Evolutionary conservation across 2,329 filamentous ascomycete species (phyloP).

Genomic region (Paraphoma sp.): DNA sequence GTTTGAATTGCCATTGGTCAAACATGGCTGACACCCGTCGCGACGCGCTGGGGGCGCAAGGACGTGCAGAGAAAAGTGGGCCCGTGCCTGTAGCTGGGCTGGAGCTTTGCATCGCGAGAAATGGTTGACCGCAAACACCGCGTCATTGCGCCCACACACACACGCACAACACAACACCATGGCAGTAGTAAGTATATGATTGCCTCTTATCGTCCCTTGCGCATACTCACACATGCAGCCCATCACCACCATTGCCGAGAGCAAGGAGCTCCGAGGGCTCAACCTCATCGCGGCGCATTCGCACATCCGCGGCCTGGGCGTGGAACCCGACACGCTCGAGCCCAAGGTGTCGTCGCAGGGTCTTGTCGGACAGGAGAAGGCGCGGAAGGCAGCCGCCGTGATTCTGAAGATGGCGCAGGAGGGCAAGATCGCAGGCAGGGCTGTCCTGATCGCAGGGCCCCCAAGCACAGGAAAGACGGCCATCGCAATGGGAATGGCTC

Average conservation of each 20-base stretch:
- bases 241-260: conserved; percentile 88
- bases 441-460: conserved; percentile 92
- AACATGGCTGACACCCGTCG: not conserved
- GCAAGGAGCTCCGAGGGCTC: conserved; percentile 92
- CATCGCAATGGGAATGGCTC: conserved; percentile 98
- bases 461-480: conserved; percentile 98
- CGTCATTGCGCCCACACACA: conserved; percentile 1
- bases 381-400: conserved; percentile 92
- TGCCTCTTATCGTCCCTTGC: too few species aligned
- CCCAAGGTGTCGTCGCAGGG: conserved; percentile 87
- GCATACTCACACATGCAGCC: conserved; percentile 23
- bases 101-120: conserved; percentile 26
- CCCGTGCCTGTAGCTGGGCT: conserved; percentile 7
- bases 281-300: conserved; percentile 99
- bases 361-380: conserved; percentile 94
- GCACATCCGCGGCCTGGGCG: conserved; percentile 93
- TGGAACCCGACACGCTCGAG: conserved; percentile 89
- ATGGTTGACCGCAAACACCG: conserved; percentile 15
- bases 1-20: not conserved
- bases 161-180: conserved; percentile 24
- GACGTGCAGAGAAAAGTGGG: not conserved
- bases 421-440: conserved; percentile 95
- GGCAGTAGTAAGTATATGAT: conserved; percentile 37
- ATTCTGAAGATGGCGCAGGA: conserved; percentile 99
- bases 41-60: not conserved